Base-by-base conservation (phyloP, 495 filamentous ascomycete species). In the Podospora didyma region DNA sequence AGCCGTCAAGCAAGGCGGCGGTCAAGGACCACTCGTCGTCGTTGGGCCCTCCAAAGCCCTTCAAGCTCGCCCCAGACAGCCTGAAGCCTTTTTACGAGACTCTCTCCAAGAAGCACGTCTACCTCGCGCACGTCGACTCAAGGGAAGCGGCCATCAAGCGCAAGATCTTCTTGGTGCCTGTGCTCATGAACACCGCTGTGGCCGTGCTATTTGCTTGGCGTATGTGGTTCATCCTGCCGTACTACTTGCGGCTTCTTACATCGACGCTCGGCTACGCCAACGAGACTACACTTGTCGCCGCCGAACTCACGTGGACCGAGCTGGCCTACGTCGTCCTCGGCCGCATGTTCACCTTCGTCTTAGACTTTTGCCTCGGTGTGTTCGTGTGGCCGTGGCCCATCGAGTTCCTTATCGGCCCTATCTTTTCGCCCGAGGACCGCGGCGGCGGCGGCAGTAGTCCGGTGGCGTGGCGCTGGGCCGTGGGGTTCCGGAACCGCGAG, bases 81-180 rank as follows among this genome's bases (percentile, higher is more conserved):
- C 79, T 92, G 39, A 52, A 76, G 14, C 80, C 86, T 19, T 82
- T 93, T 70, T 75, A 86, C 65, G 58, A 76, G 37, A 80, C 75
- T 20, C 81, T 93, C 59, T 76, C 82, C 59, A 71, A 75, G 23
- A 63, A 77, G 21, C 81, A 88, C 67, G 76, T 93, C 66, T 94
- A 96, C 79, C 82, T 96, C 59, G 76, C 84, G 23, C 88, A 92
- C 75, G 74, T 93, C 73, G 90, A 96, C 76, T 73, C 63, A 37
- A 82, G 85, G 42, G 81, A 80, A 0, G 61, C 59, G 22, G 73
- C 75, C 26, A 81, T 88, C 76, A 96, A 95, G 72, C 78, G 78
- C 57, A 86, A 88, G 61, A 82, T 90, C 66, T 96, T 93, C 75
- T 45, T 79, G 41, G 82, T 93, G 3, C 89, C 90, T 42, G 73